Percentiles rank a stretch among this genome's conserved stretches.
phyloP scores from a whole-genome alignment of 169 alveolate species.

The Babesia ovata region DNA sequence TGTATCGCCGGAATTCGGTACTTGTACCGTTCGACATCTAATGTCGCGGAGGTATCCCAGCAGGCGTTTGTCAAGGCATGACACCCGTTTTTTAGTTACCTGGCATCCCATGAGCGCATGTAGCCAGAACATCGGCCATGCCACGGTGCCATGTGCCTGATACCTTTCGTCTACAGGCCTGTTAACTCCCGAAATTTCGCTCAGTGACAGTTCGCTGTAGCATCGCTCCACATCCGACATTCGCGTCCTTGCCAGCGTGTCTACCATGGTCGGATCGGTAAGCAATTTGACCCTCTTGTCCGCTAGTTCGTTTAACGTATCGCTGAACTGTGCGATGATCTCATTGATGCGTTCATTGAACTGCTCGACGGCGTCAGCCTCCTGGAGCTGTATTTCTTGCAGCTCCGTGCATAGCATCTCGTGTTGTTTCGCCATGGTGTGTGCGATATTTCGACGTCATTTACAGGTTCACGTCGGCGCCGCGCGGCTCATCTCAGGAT shows the following conservation, averaged over 20 bases:
- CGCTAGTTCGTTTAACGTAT: slow-evolving; percentile 5
- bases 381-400: slow-evolving; percentile 19
- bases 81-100: slow-evolving; percentile 31
- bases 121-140: slow-evolving; percentile 69
- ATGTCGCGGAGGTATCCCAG: slow-evolving; percentile 51
- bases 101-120: slow-evolving; percentile 62
- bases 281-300: slow-evolving; percentile 14
- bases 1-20: slow-evolving; percentile 34
- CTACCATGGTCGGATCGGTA: neutral
- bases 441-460: neutral
- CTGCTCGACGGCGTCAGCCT: slow-evolving; percentile 9
- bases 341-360: neutral
- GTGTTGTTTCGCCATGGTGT: slow-evolving; percentile 3
- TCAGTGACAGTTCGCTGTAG: slow-evolving; percentile 15
- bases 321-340: neutral
- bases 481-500: neutral
- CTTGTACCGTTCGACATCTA: slow-evolving; percentile 30
- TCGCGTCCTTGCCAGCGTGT: neutral
- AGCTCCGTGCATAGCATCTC: neutral
- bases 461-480: neutral
- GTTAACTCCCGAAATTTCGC: slow-evolving; percentile 5
- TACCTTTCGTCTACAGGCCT: slow-evolving; percentile 25
- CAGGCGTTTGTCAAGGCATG: slow-evolving; percentile 39
- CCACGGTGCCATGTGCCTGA: slow-evolving; percentile 40
- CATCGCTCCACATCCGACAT: slow-evolving; percentile 14